These are phyloP conservation scores for Acanthamoeba divionensis DNA, from an alignment of 208 protist genomes.

Conservation along the genomic window DNA sequence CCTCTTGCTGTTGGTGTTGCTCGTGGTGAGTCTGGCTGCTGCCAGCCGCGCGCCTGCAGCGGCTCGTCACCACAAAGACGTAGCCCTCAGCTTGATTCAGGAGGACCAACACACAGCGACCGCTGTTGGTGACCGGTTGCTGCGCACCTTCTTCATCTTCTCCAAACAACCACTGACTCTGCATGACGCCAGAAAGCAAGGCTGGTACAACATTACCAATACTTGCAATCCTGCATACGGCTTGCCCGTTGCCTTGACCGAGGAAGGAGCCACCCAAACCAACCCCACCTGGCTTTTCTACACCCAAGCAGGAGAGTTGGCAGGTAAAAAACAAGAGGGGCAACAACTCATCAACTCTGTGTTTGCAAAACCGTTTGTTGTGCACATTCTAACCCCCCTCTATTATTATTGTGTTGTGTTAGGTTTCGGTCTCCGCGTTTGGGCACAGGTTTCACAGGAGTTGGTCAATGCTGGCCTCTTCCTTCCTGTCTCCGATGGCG, in stretches of 20 bases:
- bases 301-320: neutral
- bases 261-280: neutral
- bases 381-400: neutral
- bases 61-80: too few species aligned
- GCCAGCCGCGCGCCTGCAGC: too few species aligned
- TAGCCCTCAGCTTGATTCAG: too few species aligned
- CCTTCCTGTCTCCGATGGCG: neutral
- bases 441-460: neutral
- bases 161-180: neutral
- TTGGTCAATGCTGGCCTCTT: neutral
- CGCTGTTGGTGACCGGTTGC: too few species aligned
- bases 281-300: neutral
- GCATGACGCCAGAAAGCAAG: neutral
- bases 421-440: slow-evolving; percentile 1
- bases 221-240: neutral
- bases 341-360: neutral
- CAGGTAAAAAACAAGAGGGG: too few species aligned
- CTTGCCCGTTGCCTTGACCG: neutral
- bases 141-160: neutral
- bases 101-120: too few species aligned
- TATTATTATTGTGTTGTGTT: neutral
- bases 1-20: too few species aligned
- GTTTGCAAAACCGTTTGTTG: neutral
- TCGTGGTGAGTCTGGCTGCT: too few species aligned
- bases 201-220: neutral